Conservation (phyloP, 192 early-diverging fungal species). For the Coemansia sp. region DNA sequence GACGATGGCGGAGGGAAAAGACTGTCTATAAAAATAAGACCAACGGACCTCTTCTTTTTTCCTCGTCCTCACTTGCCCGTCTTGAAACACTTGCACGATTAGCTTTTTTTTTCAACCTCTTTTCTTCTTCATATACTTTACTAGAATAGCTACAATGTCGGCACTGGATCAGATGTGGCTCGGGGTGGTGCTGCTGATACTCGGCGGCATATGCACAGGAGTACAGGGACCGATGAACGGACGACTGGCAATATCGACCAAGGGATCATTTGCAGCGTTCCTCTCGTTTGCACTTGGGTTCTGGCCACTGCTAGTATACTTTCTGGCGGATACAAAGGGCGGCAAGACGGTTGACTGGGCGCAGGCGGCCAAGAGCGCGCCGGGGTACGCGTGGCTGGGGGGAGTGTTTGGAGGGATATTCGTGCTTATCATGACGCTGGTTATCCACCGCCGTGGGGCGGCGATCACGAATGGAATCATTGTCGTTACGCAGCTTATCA, state of each 20-base stretch:
- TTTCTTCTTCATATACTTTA: neutral
- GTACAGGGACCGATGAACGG: constrained; percentile 57
- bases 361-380: constrained; percentile 17
- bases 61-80: too few relatives aligned
- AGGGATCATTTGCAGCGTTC: constrained; percentile 52
- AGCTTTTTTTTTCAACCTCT: neutral
- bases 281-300: constrained; percentile 52
- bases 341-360: constrained; percentile 51
- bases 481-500: constrained; percentile 53
- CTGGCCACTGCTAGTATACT: constrained; percentile 57
- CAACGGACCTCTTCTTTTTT: too few relatives aligned
- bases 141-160: neutral
- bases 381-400: constrained; percentile 52
- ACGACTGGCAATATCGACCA: constrained; percentile 43
- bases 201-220: constrained; percentile 51
- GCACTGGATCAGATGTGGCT: constrained; percentile 43
- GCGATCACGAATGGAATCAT: constrained; percentile 55
- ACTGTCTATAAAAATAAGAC: too few relatives aligned
- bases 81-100: too few relatives aligned
- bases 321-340: constrained; percentile 50
- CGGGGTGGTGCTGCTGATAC: constrained; percentile 51
- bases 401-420: constrained; percentile 54
- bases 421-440: constrained; percentile 50
- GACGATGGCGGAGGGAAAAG: too few relatives aligned
- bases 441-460: constrained; percentile 55